Percentiles rank a stretch among this genome's conserved stretches.
Evolutionary conservation across 352 stramenopile species (phyloP).

Genomic region (Phytopythium aichiense): DNA sequence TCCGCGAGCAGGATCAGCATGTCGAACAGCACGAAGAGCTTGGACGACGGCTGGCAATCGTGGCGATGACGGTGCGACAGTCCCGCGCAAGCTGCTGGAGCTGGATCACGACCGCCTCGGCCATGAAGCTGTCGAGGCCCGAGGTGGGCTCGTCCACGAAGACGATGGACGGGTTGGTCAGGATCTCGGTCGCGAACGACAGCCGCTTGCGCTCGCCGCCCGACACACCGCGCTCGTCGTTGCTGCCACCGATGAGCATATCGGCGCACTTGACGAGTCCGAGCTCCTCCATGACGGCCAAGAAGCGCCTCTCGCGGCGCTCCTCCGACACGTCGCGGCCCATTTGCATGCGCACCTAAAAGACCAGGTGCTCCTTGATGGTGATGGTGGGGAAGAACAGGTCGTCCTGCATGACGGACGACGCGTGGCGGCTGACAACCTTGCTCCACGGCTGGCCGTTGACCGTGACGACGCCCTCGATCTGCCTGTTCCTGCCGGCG

Average conservation of each 20-base stretch:
- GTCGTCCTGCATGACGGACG: constrained; percentile 90
- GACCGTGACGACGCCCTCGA: constrained; percentile 22
- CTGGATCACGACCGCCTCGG: constrained; percentile 30
- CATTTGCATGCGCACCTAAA: constrained; percentile 66
- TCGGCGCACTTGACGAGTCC: constrained; percentile 34
- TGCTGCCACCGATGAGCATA: constrained; percentile 31
- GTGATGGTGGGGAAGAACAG: constrained; percentile 88
- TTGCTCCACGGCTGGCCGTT: constrained; percentile 38
- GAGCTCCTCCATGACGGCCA: constrained; percentile 40
- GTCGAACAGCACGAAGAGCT: constrained; percentile 35
- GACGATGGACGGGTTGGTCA: constrained; percentile 59
- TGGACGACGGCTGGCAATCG: constrained; percentile 17
- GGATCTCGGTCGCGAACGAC: constrained; percentile 65
- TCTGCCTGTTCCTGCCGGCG: constrained; percentile 26
- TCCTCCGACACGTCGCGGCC: constrained; percentile 12
- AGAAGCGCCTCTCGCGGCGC: constrained; percentile 15
- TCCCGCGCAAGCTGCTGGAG: constrained; percentile 60
- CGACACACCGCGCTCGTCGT: constrained; percentile 44
- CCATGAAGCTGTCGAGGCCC: constrained; percentile 39
- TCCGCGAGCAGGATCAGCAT: constrained; percentile 28
- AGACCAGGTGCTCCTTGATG: constrained; percentile 67
- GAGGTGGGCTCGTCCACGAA: constrained; percentile 77
- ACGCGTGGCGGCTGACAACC: constrained; percentile 27
- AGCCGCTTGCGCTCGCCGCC: constrained; percentile 74
- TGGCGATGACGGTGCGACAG: constrained; percentile 79